Conservation (phyloP, 805 yeast genomes). For the Yamadazyma akitaensis region DNA sequence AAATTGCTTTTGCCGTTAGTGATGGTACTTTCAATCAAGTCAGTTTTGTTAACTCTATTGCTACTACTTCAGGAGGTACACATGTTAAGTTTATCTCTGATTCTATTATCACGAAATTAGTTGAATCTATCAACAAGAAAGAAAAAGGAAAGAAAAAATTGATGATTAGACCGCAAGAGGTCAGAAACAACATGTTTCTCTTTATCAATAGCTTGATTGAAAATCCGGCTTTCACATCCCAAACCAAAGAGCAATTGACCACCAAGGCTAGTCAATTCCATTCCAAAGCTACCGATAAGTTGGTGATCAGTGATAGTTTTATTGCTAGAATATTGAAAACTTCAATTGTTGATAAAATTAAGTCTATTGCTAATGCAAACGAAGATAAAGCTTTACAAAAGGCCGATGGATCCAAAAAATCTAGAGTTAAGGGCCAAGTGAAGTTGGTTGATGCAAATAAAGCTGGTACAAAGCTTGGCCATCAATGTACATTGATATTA, state of each 20-base stretch:
- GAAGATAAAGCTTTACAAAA: slow-evolving; percentile 84
- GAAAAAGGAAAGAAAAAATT: slow-evolving; percentile 65
- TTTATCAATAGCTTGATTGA: slow-evolving; percentile 90
- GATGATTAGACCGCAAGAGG: slow-evolving; percentile 82
- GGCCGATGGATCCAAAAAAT: slow-evolving; percentile 82
- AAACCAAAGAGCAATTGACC: slow-evolving; percentile 93
- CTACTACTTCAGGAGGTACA: slow-evolving; percentile 96
- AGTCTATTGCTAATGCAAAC: slow-evolving; percentile 81
- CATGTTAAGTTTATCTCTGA: slow-evolving; percentile 87
- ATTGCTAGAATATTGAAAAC: slow-evolving; percentile 68
- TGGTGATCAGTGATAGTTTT: slow-evolving; percentile 72
- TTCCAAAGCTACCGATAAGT: slow-evolving; percentile 54
- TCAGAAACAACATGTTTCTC: slow-evolving; percentile 83
- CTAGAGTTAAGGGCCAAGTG: slow-evolving; percentile 81
- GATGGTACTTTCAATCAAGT: slow-evolving; percentile 90
- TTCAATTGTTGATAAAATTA: slow-evolving; percentile 65
- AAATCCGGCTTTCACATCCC: slow-evolving; percentile 96
- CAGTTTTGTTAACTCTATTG: slow-evolving; percentile 95
- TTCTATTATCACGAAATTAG: slow-evolving; percentile 73
- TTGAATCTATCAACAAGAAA: slow-evolving; percentile 59
- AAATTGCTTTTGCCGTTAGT: slow-evolving; percentile 89
- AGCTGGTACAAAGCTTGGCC: slow-evolving; percentile 92
- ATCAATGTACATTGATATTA: slow-evolving; percentile 85
- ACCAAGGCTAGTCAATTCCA: slow-evolving; percentile 89
- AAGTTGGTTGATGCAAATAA: slow-evolving; percentile 93